Conservation (phyloP, 1,284 basidiomycete species). For the Takashimella tepidaria region DNA sequence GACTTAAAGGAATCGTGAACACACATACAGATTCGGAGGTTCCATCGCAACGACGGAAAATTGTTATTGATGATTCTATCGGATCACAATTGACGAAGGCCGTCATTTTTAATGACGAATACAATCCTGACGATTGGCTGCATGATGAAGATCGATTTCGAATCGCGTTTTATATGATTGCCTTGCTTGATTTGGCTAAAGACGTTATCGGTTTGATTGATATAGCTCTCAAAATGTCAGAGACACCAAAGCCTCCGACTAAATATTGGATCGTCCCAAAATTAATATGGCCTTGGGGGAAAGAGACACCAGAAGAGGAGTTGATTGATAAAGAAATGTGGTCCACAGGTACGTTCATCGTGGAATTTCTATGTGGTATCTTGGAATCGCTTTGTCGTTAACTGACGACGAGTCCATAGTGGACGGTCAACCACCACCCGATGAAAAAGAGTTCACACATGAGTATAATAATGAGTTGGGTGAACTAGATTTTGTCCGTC, state of each 20-base stretch:
- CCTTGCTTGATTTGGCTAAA: conserved; percentile 37
- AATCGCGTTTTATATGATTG: conserved; percentile 43
- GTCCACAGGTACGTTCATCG: not conserved
- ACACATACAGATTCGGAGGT: not conserved
- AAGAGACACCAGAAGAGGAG: not conserved
- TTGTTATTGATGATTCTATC: too few species aligned
- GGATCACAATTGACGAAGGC: too few species aligned
- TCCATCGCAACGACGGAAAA: not conserved
- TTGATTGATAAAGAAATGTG: not conserved
- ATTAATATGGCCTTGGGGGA: conserved; percentile 15
- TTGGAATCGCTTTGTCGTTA: too few species aligned
- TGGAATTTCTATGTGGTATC: too few species aligned
- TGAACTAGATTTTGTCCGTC: conserved; percentile 20
- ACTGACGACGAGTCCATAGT: too few species aligned
- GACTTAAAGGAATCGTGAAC: conserved; percentile 14
- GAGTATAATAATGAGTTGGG: conserved; percentile 2
- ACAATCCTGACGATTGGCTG: conserved; percentile 18
- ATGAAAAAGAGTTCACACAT: not conserved
- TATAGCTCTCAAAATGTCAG: conserved; percentile 2
- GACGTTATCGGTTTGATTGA: conserved; percentile 25
- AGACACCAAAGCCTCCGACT: not conserved
- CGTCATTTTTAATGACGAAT: conserved; percentile 16
- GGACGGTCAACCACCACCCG: conserved; percentile 4
- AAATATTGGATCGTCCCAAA: conserved; percentile 15
- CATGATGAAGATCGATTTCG: conserved; percentile 37